Evolutionary conservation across 352 stramenopile genomes (phyloP).

Genomic region (Pythium dissotocum): DNA sequence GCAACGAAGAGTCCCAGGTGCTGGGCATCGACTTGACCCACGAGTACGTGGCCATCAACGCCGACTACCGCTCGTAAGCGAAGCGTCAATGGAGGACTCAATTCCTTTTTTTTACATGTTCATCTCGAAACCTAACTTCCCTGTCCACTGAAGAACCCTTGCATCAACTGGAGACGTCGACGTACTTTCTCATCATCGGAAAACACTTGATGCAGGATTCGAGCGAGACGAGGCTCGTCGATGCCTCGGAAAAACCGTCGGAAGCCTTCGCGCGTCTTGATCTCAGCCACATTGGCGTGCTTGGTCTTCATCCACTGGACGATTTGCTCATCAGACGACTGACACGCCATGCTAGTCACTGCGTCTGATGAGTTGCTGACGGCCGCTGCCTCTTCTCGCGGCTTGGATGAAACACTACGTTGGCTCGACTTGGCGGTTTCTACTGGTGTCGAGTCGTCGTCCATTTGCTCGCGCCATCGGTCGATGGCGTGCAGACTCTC

Average conservation of each 20-base stretch:
- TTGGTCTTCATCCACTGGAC: conserved; percentile 56
- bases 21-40: conserved; percentile 97
- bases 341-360: conserved; percentile 41
- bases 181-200: conserved; percentile 50
- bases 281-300: conserved; percentile 38
- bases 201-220: conserved; percentile 53
- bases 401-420: not conserved
- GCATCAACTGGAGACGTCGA: conserved; percentile 72
- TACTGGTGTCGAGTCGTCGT: conserved; percentile 30
- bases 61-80: conserved; percentile 96
- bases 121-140: conserved; percentile 4
- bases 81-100: not conserved
- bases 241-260: conserved; percentile 68
- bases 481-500: conserved; percentile 75
- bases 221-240: conserved; percentile 43
- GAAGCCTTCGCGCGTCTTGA: conserved; percentile 77
- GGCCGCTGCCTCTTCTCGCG: not conserved
- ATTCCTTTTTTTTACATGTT: conserved; percentile 15
- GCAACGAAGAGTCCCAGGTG: conserved; percentile 82
- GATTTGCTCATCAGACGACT: conserved; percentile 45
- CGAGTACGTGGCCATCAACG: conserved; percentile 99
- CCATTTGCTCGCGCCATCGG: conserved; percentile 71
- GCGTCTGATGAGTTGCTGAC: not conserved
- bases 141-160: conserved; percentile 37
- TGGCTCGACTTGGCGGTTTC: not conserved